These are phyloP conservation scores for Lippia alba DNA, from an alignment of 305 asterid species.

Conservation along the genomic window DNA sequence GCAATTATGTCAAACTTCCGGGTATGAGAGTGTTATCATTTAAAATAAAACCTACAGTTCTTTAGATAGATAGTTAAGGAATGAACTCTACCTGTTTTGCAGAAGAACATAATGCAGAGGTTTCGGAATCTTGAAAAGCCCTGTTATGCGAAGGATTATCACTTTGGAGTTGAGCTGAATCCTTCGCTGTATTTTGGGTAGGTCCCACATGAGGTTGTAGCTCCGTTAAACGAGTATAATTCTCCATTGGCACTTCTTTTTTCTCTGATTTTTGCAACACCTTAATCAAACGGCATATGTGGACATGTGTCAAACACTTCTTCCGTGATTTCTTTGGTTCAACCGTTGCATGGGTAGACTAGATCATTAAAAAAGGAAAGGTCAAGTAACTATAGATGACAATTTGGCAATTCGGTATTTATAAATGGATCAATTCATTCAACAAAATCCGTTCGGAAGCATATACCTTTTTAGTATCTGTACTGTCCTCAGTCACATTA, in stretches of 20 bases:
- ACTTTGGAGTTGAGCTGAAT: constrained; percentile 50
- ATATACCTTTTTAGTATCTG: constrained; percentile 51
- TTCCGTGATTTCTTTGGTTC: constrained; percentile 58
- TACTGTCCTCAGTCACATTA: constrained; percentile 16
- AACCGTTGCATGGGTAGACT: constrained; percentile 41
- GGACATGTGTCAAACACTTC: constrained; percentile 65
- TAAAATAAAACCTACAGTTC: neutral
- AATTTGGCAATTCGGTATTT: constrained; percentile 15
- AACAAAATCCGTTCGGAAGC: no score
- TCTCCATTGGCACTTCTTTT: constrained; percentile 42
- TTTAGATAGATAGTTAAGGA: constrained; percentile 1
- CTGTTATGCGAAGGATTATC: constrained; percentile 56
- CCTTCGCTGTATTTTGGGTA: constrained; percentile 41
- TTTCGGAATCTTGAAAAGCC: constrained; percentile 53
- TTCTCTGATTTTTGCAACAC: constrained; percentile 49
- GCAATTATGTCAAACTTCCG: no score
- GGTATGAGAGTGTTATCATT: neutral
- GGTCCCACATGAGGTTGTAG: constrained; percentile 34
- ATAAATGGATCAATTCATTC: no score
- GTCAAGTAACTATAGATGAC: neutral
- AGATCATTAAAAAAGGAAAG: constrained; percentile 18
- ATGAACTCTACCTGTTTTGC: constrained; percentile 53
- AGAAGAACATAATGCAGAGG: constrained; percentile 42
- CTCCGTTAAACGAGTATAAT: constrained; percentile 42
- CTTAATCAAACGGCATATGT: constrained; percentile 62